A percentile compares a stretch with the other conserved stretches of the same genome.
phyloP scores from a whole-genome alignment of 2,329 filamentous ascomycete species.

The Coniochaeta sp. region DNA sequence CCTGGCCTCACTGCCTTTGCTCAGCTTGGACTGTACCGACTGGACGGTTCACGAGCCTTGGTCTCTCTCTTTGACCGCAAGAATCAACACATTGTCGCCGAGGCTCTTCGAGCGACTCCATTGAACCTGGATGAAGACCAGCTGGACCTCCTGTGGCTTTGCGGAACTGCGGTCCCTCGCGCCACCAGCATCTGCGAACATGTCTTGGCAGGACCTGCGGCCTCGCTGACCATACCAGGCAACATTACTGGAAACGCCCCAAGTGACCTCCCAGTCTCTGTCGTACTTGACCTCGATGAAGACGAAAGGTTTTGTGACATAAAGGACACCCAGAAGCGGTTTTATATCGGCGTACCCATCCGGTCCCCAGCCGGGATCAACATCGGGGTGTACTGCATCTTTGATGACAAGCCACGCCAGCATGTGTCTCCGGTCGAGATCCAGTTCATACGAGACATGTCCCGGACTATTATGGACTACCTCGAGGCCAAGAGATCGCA shows the following conservation, averaged over 20 bases:
- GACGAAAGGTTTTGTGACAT: constrained; percentile 21
- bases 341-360: constrained; percentile 34
- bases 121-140: constrained; percentile 18
- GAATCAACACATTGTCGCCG: constrained; percentile 41
- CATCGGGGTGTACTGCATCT: constrained; percentile 32
- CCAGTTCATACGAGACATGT: constrained; percentile 16
- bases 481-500: constrained; percentile 22
- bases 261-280: constrained; percentile 20
- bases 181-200: constrained; percentile 21
- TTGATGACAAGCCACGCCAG: constrained; percentile 18
- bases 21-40: constrained; percentile 36
- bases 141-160: constrained; percentile 14
- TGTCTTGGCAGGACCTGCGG: constrained; percentile 11
- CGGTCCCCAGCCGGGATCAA: constrained; percentile 29
- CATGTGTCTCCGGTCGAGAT: constrained; percentile 18
- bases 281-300: constrained; percentile 24
- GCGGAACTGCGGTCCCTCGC: constrained; percentile 21
- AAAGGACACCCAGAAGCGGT: constrained; percentile 17
- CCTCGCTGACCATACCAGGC: constrained; percentile 4
- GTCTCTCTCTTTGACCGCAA: constrained; percentile 43
- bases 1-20: constrained; percentile 38
- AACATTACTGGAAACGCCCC: background rate
- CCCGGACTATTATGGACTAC: constrained; percentile 24
- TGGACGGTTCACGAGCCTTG: constrained; percentile 32
- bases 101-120: constrained; percentile 34